Conservation (phyloP, 2,329 filamentous ascomycete genomes). For the Leptoxyphium fumago region DNA sequence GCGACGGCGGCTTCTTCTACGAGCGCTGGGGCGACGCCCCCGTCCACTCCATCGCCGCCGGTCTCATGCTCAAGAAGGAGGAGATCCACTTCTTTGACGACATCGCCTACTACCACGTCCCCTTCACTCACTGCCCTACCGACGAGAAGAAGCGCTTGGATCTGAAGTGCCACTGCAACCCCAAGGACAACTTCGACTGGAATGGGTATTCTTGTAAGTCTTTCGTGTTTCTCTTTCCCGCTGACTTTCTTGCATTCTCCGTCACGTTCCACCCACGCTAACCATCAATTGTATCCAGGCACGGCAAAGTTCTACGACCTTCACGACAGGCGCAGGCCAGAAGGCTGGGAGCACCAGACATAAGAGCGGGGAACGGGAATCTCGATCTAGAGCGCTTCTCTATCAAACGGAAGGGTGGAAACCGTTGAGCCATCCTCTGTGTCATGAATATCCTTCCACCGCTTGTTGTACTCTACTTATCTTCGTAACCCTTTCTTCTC, state of each 20-base stretch:
- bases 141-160: slow-evolving; percentile 71
- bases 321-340: slow-evolving; percentile 67
- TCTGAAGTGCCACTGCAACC: slow-evolving; percentile 87
- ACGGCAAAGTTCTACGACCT: slow-evolving; percentile 76
- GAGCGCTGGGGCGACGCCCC: slow-evolving; percentile 97
- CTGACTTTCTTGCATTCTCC: neutral
- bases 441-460: no score
- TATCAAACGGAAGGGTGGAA: no score
- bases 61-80: slow-evolving; percentile 74
- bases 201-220: slow-evolving; percentile 89
- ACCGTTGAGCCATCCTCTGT: no score
- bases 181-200: slow-evolving; percentile 98
- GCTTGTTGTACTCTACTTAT: no score
- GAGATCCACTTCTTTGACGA: slow-evolving; percentile 98
- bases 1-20: slow-evolving; percentile 95
- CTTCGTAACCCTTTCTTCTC: no score
- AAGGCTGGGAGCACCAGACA: slow-evolving; percentile 54
- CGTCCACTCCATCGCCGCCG: slow-evolving; percentile 92
- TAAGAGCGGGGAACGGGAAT: slow-evolving; percentile 7
- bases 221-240: neutral
- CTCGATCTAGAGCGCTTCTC: no score
- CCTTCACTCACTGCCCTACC: slow-evolving; percentile 94
- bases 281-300: slow-evolving; percentile 35
- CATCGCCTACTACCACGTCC: slow-evolving; percentile 95
- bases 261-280: neutral